These are phyloP conservation scores for Monilinia laxa DNA, from an alignment of 2,329 filamentous ascomycete species.

Conservation along the genomic window DNA sequence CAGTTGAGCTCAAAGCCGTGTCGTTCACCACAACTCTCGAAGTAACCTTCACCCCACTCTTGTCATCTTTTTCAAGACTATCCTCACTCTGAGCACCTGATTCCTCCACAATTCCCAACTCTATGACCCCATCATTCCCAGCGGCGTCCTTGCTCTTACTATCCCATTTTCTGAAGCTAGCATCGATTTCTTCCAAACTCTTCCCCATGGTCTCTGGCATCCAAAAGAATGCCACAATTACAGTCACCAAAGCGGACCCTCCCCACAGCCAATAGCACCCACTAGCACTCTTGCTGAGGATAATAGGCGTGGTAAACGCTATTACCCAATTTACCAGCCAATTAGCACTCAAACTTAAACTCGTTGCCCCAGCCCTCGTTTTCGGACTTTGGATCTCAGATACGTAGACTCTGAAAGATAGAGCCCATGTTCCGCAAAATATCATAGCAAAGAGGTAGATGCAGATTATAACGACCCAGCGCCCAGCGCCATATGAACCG, in stretches of 20 bases:
- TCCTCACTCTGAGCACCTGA: neutral
- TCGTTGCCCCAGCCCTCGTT: slow-evolving; percentile 55
- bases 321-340: slow-evolving; percentile 42
- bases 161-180: slow-evolving; percentile 25
- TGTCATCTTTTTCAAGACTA: neutral
- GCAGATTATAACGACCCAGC: slow-evolving; percentile 52
- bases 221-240: slow-evolving; percentile 28
- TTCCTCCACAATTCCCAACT: neutral
- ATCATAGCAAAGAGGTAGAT: slow-evolving; percentile 52
- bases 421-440: slow-evolving; percentile 53
- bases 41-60: neutral
- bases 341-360: slow-evolving; percentile 49
- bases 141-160: neutral
- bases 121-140: neutral
- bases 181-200: slow-evolving; percentile 34
- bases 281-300: slow-evolving; percentile 33
- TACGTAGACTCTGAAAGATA: slow-evolving; percentile 56
- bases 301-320: slow-evolving; percentile 41
- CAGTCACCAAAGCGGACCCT: slow-evolving; percentile 43
- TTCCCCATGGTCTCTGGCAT: slow-evolving; percentile 40
- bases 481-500: slow-evolving; percentile 42
- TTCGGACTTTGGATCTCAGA: slow-evolving; percentile 57
- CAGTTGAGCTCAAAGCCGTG: neutral
- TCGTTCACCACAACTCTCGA: neutral
- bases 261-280: slow-evolving; percentile 39